Base-by-base conservation (phyloP, 2,329 filamentous ascomycete species). In the Biscogniauxia sp. region DNA sequence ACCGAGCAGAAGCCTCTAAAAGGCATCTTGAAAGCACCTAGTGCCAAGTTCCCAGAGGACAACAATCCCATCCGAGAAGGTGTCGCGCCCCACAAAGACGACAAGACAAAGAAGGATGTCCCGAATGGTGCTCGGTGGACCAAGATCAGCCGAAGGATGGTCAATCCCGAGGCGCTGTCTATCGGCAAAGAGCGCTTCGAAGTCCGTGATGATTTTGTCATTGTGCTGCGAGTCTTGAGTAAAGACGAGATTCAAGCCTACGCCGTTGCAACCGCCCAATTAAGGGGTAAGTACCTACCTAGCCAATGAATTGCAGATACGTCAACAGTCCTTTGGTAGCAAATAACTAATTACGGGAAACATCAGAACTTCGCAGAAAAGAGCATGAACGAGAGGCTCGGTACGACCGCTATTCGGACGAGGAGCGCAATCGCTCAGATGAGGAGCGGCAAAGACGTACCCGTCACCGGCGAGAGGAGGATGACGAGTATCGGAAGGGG, bases 11-110 rank as follows among this genome's bases (percentile, higher is more conserved):
- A 91, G 65, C 84, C 86, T 19, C 84, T 92, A 61, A 95, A 90
- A 75, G 89, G 93, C 17, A 98, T 98, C 59, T 81, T 98, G 51
- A 95, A 96, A 75, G 84, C 86, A 58, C 93, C 94, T 0, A 92
- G 87, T 17, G 82, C 84, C 25, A 90, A 89, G 69, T 98, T 97
- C 70, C 94, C 94, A 0, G 93, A 97, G 71, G 90, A 97, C 63
- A 85, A 87, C 0, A 89, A 93, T 66, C 89, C 92, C 0, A 83
- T 96, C 41, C 86, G 93, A 20, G 94, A 97, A 74, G 94, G 93
- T 17, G 94, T 97, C 6, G 93, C 93, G 1, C 93, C 93, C n/a
- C 85, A 96, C 72, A 97, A 96, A 77, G 92, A 96, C 72, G 88
- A 91, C 54, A 88, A 89, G 74, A 88, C 81, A 53, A 86, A 84